phyloP scores from a whole-genome alignment of 176 grass and related monocot genomes.

The Bromus sterilis region DNA sequence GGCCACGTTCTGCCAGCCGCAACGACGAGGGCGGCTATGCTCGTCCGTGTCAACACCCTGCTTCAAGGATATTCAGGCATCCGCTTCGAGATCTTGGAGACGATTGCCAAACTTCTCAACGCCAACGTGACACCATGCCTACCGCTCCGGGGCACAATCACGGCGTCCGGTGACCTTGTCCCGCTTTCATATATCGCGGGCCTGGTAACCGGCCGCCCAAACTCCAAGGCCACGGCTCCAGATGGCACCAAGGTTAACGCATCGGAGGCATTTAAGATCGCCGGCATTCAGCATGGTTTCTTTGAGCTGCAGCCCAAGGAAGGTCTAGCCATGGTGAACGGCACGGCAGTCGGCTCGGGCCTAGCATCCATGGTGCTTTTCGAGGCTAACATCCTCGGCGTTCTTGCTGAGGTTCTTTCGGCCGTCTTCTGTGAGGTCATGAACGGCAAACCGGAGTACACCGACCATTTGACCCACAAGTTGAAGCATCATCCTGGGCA shows the following conservation, averaged over 20 bases:
- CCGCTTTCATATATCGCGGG: constrained; percentile 80
- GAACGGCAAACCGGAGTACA: constrained; percentile 86
- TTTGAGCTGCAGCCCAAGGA: constrained; percentile 92
- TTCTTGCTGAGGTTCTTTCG: constrained; percentile 65
- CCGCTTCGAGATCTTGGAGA: constrained; percentile 80
- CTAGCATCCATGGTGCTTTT: constrained; percentile 70
- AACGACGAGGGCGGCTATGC: constrained; percentile 64
- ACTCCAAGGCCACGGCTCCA: constrained; percentile 19
- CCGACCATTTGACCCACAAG: constrained; percentile 85
- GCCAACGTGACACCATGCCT: constrained; percentile 79
- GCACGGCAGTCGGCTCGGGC: constrained; percentile 75
- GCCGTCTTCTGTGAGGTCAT: constrained; percentile 86
- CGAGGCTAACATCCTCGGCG: constrained; percentile 54
- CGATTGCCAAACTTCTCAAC: constrained; percentile 60
- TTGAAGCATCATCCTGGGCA: constrained; percentile 87
- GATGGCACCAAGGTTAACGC: constrained; percentile 36
- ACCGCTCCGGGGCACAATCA: constrained; percentile 80
- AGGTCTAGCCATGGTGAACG: constrained; percentile 81
- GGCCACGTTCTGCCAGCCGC: constrained; percentile 51
- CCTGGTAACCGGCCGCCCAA: constrained; percentile 59
- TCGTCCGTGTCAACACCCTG: constrained; percentile 82
- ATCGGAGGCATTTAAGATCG: constrained; percentile 45
- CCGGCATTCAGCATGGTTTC: constrained; percentile 49
- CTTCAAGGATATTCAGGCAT: constrained; percentile 88
- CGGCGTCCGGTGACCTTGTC: constrained; percentile 69